phyloP scores from a whole-genome alignment of 108 stramenopile species.

The Cyclotella atomus region DNA sequence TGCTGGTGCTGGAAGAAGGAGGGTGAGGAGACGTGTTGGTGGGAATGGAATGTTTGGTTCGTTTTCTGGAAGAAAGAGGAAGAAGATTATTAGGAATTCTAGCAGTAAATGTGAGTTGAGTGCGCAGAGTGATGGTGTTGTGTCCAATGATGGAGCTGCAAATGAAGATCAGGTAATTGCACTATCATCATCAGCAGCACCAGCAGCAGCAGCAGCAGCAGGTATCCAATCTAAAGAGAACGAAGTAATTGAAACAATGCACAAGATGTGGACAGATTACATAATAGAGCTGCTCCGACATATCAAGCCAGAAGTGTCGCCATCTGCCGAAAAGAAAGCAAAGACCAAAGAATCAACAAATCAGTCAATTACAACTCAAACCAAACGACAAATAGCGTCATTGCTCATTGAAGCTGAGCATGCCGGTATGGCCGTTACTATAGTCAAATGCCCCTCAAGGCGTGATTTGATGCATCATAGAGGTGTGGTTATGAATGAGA shows the following conservation, averaged over 20 bases:
- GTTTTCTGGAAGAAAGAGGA: constrained; percentile 32
- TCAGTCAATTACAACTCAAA: neutral
- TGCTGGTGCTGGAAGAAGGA: constrained; percentile 10
- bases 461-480: constrained; percentile 24
- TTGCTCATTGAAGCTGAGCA: constrained; percentile 33
- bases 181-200: no score
- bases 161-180: neutral
- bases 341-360: neutral
- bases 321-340: neutral
- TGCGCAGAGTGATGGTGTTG: neutral
- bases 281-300: constrained; percentile 15
- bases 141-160: neutral
- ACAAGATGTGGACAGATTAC: constrained; percentile 47
- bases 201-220: neutral
- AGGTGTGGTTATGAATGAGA: constrained; percentile 43
- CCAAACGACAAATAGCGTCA: constrained; percentile 10
- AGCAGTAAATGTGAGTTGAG: neutral
- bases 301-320: neutral
- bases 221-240: constrained; percentile 11
- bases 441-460: constrained; percentile 39
- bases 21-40: constrained; percentile 36
- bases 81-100: constrained; percentile 15
- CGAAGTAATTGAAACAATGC: constrained; percentile 29
- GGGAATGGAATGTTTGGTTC: constrained; percentile 48
- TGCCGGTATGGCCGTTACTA: constrained; percentile 42